Percentiles rank a stretch among this genome's conserved stretches.
These are phyloP conservation scores for Geum urbanum DNA, from an alignment of 306 rosid genomes.

Conservation along the genomic window DNA sequence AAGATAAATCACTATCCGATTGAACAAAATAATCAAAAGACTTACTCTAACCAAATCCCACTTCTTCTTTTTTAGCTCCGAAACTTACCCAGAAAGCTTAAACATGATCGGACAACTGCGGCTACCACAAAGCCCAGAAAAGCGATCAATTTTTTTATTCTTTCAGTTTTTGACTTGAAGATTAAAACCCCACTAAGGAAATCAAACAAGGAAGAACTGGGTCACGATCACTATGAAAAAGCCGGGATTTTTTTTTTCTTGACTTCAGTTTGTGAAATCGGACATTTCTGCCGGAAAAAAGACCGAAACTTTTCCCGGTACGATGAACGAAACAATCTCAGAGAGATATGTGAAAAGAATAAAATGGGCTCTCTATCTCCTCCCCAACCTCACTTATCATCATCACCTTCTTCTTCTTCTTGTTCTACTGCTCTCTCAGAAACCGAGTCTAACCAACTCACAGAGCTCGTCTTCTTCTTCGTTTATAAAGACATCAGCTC, in stretches of 20 bases:
- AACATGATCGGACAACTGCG: conserved; percentile 5
- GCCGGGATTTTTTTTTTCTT: conserved; percentile 18
- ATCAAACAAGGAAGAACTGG: conserved; percentile 13
- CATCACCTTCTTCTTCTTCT: conserved; percentile 12
- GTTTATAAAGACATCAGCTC: conserved; percentile 32
- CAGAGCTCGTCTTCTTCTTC: conserved; percentile 12
- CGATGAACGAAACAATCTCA: neutral
- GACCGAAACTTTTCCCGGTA: conserved; percentile 10
- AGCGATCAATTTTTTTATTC: neutral
- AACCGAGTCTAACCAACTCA: conserved; percentile 29
- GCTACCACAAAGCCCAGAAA: conserved; percentile 3
- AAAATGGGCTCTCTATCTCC: neutral
- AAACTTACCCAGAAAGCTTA: neutral
- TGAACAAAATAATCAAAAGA: conserved; percentile 6
- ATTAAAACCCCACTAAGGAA: conserved; percentile 8
- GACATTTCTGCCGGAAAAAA: conserved; percentile 21
- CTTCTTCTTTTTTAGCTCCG: neutral
- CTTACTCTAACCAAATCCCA: neutral
- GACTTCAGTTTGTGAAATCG: conserved; percentile 18
- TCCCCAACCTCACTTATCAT: neutral
- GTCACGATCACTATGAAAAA: conserved; percentile 35
- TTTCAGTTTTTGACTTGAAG: conserved; percentile 3
- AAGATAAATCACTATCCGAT: conserved; percentile 13
- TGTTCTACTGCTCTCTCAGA: conserved; percentile 19
- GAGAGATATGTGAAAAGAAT: conserved; percentile 1